phyloP scores from a whole-genome alignment of 2,329 filamentous ascomycete genomes.

The Paecilomyces sp. region DNA sequence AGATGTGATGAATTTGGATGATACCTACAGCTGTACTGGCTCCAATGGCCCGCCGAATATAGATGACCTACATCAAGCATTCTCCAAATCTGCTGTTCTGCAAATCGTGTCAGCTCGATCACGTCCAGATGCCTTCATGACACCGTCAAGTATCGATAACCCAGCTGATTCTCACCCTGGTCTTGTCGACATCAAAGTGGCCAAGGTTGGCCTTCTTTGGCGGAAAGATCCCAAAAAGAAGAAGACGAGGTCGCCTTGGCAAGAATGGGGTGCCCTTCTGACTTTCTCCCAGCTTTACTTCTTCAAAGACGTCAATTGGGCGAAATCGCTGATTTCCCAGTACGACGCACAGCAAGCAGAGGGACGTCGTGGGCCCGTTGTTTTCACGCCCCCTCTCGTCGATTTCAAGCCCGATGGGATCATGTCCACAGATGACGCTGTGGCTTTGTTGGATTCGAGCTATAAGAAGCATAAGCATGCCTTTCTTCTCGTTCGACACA shows the following conservation, averaged over 20 bases:
- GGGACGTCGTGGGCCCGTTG: constrained; percentile 68
- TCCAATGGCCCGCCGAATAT: constrained; percentile 70
- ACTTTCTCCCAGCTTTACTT: constrained; percentile 97
- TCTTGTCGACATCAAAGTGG: constrained; percentile 94
- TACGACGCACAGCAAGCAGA: constrained; percentile 75
- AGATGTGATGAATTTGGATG: constrained; percentile 87
- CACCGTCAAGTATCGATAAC: constrained; percentile 75
- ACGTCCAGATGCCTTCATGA: constrained; percentile 90
- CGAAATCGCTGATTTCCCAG: constrained; percentile 84
- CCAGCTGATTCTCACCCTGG: constrained; percentile 82
- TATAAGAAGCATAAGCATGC: constrained; percentile 95
- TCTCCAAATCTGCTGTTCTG: constrained; percentile 83
- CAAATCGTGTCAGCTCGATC: constrained; percentile 94
- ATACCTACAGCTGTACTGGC: constrained; percentile 82
- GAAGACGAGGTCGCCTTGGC: constrained; percentile 91
- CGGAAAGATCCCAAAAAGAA: constrained; percentile 90
- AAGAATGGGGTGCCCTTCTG: constrained; percentile 95
- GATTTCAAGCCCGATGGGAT: constrained; percentile 91
- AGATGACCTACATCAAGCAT: constrained; percentile 74
- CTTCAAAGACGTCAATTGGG: constrained; percentile 88
- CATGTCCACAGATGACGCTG: constrained; percentile 88
- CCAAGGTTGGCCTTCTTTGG: constrained; percentile 92
- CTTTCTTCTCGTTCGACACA: constrained; percentile 82
- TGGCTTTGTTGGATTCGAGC: constrained; percentile 74
- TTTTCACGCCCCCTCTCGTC: constrained; percentile 82